Evolutionary conservation across 148 eudicot genomes (phyloP).

Genomic region (Rhododendron mucronatum): DNA sequence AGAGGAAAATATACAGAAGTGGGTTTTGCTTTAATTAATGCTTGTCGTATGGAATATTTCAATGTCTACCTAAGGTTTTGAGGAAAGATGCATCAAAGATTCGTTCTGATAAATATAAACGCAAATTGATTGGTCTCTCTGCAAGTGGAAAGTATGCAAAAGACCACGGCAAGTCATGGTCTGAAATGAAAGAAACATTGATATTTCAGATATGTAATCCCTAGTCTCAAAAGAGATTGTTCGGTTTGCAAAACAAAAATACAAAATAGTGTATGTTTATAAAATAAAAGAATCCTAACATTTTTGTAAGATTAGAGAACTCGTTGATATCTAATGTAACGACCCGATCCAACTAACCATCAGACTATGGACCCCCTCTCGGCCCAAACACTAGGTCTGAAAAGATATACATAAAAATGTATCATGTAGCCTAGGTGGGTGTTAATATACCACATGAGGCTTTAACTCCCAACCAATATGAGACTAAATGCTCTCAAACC

Average conservation of each 20-base stretch:
- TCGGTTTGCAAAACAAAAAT: background rate
- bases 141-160: background rate
- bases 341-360: no score
- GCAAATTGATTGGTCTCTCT: background rate
- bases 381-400: no score
- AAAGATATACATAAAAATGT: no score
- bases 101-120: background rate
- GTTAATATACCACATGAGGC: no score
- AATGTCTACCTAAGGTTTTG: background rate
- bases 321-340: background rate
- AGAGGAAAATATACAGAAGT: background rate
- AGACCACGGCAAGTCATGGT: background rate
- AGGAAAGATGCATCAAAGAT: background rate
- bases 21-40: background rate
- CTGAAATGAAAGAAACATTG: constrained; percentile 4
- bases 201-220: background rate
- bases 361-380: no score
- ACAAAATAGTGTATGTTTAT: background rate
- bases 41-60: background rate
- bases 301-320: background rate
- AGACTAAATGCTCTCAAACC: no score
- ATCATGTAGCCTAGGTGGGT: no score
- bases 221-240: background rate
- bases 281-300: background rate
- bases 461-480: no score